phyloP scores from a whole-genome alignment of 2,329 filamentous ascomycete species.

The Thyridium curvatum region DNA sequence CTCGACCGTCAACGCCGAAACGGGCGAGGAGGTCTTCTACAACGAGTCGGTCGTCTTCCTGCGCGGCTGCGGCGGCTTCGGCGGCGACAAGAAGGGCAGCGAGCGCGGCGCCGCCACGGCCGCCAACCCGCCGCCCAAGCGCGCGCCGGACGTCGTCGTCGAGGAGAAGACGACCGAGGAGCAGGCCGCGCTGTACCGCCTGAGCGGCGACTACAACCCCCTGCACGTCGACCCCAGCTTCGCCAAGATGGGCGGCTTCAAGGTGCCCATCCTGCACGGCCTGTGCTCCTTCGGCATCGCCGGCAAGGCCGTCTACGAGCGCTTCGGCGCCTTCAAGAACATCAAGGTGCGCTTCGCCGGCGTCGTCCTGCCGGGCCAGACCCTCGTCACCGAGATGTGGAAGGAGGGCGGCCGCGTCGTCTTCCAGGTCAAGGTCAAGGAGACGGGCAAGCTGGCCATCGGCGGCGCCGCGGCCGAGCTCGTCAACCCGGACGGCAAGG shows the following conservation, averaged over 20 bases:
- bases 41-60: conserved; percentile 94
- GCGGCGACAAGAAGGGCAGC: conserved; percentile 67
- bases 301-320: conserved; percentile 82
- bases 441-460: conserved; percentile 87
- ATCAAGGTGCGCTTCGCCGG: conserved; percentile 91
- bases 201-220: conserved; percentile 93
- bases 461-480: conserved; percentile 75
- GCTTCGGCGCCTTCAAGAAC: conserved; percentile 78
- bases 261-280: conserved; percentile 91
- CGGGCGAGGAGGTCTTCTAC: conserved; percentile 89
- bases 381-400: conserved; percentile 93
- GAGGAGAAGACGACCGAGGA: conserved; percentile 85
- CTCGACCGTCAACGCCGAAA: conserved; percentile 78
- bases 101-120: conserved; percentile 78
- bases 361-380: conserved; percentile 79
- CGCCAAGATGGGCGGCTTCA: conserved; percentile 92
- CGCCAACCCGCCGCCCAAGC: conserved; percentile 69
- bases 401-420: conserved; percentile 68
- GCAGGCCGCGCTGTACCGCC: conserved; percentile 86
- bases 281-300: conserved; percentile 91
- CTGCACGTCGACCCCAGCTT: conserved; percentile 94
- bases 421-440: conserved; percentile 85
- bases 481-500: conserved; percentile 21
- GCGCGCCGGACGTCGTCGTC: conserved; percentile 72
- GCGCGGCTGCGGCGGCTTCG: conserved; percentile 84